Evolutionary conservation across 768 basidiomycete species (phyloP), one percentile per base, ranked within the genome.

Genomic region (Heimioporus sp.): DNA sequence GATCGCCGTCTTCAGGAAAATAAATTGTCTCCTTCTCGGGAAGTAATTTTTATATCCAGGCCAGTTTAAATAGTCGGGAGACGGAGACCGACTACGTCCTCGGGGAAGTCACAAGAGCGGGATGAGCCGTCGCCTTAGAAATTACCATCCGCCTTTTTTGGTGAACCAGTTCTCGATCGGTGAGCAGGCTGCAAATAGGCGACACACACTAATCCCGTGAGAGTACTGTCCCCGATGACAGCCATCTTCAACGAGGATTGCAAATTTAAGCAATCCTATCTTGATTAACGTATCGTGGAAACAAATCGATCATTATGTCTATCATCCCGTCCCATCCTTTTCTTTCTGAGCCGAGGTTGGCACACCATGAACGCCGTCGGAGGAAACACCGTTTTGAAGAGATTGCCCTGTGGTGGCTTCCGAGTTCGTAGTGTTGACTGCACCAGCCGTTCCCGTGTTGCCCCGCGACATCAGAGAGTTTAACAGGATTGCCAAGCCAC

Each of bases 401-500:
- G 58, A 19, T 13, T 60, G 65, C 19, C 46, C 54, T 32, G 42
- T 35, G 15, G 42, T n/a, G n/a, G 59, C 47, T 43, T 53, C 52
- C 21, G 51, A 16, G 30, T 20, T 61, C 17, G 57, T 45, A 28
- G 52, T 16, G 24, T 20, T n/a, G 5, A 46, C n/a, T 32, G 52
- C 11, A 34, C 43, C 56, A 13, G 55, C 30, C 39, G 69, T 53
- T 38, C 57, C 60, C 20, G 52, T 24, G 7, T 69, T 32, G 6
- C 70, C 65, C 56, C 79, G 76, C 24, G 81, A 76, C 76, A 87
- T 83, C 56, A 90, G 66, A 3, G 85, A 82, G 66, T 87, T 90
- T 54, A 91, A 67, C 11, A 91, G 72, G 55, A 85, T 72, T 17
- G 86, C 86, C 57, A 90, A 60, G 13, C 87, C 87, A 62, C 78